These are phyloP conservation scores for Sordariomycetes sp. DNA, from an alignment of 2,329 filamentous ascomycete species.

Conservation along the genomic window DNA sequence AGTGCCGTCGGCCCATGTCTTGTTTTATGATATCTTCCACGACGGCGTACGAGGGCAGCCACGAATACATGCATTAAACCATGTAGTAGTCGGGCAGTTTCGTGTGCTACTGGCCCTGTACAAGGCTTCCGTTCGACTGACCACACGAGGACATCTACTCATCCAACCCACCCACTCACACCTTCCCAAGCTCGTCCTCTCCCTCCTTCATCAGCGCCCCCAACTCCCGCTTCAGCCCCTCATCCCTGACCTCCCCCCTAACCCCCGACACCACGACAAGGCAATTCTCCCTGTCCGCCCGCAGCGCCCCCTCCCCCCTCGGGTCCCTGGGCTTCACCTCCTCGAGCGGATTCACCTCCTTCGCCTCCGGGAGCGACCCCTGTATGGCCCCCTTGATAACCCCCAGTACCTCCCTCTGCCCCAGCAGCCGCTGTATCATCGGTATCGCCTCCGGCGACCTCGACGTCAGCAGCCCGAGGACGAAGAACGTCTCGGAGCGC, in stretches of 20 bases:
- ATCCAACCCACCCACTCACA: neutral
- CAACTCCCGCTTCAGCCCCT: conserved; percentile 28
- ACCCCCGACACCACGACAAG: conserved; percentile 45
- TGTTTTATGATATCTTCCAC: conserved; percentile 2
- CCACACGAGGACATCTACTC: too few relatives aligned
- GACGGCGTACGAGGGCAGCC: conserved; percentile 1
- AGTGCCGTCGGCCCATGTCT: neutral
- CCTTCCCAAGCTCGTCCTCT: conserved; percentile 11
- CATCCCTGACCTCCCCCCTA: conserved; percentile 17
- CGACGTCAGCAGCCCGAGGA: conserved; percentile 47
- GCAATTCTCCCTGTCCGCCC: conserved; percentile 46
- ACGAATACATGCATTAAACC: conserved; percentile 5
- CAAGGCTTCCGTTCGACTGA: too few relatives aligned
- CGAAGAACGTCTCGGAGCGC: conserved; percentile 48
- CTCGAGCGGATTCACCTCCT: conserved; percentile 2
- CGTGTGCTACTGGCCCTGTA: too few relatives aligned
- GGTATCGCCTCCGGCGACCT: conserved; percentile 33
- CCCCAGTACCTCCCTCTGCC: conserved; percentile 25
- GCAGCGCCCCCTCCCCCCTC: conserved; percentile 25
- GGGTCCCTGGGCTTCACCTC: conserved; percentile 8
- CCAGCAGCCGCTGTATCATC: conserved; percentile 28
- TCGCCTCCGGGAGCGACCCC: conserved; percentile 15
- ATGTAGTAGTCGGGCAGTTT: neutral
- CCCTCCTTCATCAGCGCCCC: conserved; percentile 36
- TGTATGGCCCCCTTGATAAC: conserved; percentile 34